phyloP scores from a whole-genome alignment of 2,329 filamentous ascomycete species.

The Penicillium sp. region DNA sequence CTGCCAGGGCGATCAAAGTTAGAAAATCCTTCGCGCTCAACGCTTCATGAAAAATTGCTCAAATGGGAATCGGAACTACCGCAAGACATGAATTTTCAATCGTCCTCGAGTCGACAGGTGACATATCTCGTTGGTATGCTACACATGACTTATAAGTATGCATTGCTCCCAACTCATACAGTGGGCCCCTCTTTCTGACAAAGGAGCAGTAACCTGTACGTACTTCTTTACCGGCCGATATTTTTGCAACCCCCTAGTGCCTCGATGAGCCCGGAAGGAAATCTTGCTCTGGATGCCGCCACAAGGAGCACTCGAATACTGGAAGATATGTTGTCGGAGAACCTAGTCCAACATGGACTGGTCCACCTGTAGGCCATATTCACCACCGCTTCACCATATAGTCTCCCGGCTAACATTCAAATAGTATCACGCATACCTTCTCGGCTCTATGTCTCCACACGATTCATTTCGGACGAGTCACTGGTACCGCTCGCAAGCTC shows the following conservation, averaged over 20 bases:
- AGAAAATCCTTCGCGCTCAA: conserved; percentile 26
- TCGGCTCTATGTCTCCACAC: conserved; percentile 55
- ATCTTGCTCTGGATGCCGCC: conserved; percentile 51
- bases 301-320: conserved; percentile 52
- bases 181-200: neutral
- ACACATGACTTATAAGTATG: conserved; percentile 53
- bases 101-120: conserved; percentile 32
- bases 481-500: conserved; percentile 46
- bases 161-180: neutral
- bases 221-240: conserved; percentile 50
- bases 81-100: conserved; percentile 37
- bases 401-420: neutral
- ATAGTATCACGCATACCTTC: conserved; percentile 53
- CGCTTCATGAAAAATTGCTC: conserved; percentile 38
- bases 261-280: conserved; percentile 38
- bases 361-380: conserved; percentile 44
- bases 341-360: conserved; percentile 50
- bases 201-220: conserved; percentile 46
- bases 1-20: conserved; percentile 29
- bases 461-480: conserved; percentile 44
- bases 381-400: neutral
- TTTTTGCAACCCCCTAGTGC: conserved; percentile 42
- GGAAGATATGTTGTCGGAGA: conserved; percentile 53
- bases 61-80: conserved; percentile 47
- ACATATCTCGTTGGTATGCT: conserved; percentile 48